Conservation (phyloP, 2,329 filamentous ascomycete genomes). For the Colletotrichum musae region DNA sequence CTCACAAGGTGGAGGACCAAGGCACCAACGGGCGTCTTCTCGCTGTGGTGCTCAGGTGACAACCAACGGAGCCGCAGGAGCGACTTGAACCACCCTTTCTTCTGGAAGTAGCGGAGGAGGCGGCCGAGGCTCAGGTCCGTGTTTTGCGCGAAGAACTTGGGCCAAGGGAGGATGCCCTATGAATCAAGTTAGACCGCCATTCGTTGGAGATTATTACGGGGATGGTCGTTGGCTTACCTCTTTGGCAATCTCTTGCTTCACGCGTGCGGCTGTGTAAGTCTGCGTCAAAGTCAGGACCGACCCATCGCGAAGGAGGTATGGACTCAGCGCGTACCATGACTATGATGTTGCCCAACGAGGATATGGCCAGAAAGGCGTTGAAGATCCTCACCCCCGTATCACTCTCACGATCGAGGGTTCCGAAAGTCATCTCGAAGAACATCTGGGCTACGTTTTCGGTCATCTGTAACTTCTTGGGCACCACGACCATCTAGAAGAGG, state of each 20-base stretch:
- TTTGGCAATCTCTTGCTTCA: conserved; percentile 74
- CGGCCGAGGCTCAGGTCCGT: conserved; percentile 52
- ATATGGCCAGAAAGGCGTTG: conserved; percentile 66
- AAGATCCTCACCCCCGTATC: conserved; percentile 54
- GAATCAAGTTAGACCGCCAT: neutral
- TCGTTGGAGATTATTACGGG: neutral
- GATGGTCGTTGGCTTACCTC: conserved; percentile 47
- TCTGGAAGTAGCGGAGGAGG: conserved; percentile 49
- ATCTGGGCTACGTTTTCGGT: conserved; percentile 47
- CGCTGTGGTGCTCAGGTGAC: conserved; percentile 52
- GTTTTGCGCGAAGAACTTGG: conserved; percentile 62
- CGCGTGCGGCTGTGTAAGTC: conserved; percentile 68
- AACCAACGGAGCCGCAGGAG: conserved; percentile 49
- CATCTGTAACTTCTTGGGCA: conserved; percentile 46
- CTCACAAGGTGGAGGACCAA: conserved; percentile 52
- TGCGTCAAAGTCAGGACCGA: conserved; percentile 2
- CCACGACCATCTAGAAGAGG: conserved; percentile 58
- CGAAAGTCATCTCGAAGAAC: conserved; percentile 53
- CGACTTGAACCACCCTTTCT: conserved; percentile 48
- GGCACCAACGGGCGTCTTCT: conserved; percentile 54
- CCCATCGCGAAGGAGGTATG: neutral
- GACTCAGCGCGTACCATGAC: conserved; percentile 55
- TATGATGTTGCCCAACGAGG: conserved; percentile 69
- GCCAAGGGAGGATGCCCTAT: conserved; percentile 64
- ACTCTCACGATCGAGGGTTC: conserved; percentile 46